Evolutionary conservation across 768 basidiomycete genomes (phyloP).

Genomic region (Cantharellus cinnabarinus): DNA sequence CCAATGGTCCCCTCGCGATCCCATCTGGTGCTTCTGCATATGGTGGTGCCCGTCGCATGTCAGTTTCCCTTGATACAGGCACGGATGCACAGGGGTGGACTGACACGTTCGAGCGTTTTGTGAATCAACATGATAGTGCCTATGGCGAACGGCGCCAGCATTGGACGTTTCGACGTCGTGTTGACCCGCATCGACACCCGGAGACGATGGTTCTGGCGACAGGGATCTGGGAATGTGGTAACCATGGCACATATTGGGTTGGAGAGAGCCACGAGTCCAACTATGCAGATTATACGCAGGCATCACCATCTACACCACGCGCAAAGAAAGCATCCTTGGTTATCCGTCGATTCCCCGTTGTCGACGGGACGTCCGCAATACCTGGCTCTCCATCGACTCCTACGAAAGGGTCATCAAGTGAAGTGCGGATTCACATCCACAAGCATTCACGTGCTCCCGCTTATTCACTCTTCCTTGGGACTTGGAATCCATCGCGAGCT

Average conservation of each 20-base stretch:
- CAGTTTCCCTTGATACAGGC: not conserved
- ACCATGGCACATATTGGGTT: conserved; percentile 45
- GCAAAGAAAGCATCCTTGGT: not conserved
- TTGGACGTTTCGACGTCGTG: conserved; percentile 15
- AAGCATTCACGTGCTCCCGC: conserved; percentile 64
- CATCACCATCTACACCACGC: no score
- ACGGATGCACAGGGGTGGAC: conserved; percentile 2
- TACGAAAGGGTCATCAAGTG: not conserved
- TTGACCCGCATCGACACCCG: not conserved
- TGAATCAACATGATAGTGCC: conserved; percentile 19
- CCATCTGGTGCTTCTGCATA: conserved; percentile 2
- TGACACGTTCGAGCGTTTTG: conserved; percentile 19
- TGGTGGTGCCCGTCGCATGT: not conserved
- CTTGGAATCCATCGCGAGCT: not conserved
- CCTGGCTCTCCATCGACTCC: not conserved
- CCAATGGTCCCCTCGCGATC: not conserved
- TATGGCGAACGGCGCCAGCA: conserved; percentile 18
- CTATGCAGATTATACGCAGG: no score
- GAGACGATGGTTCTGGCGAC: not conserved
- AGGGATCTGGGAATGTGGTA: conserved; percentile 47
- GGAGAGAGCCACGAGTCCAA: conserved; percentile 13
- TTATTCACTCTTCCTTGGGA: conserved; percentile 49
- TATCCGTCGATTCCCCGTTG: not conserved
- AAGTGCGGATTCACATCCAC: conserved; percentile 27
- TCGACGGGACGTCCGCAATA: not conserved